Conservation (phyloP, 805 yeast species). For the Helenozyma rhizophorensis region DNA sequence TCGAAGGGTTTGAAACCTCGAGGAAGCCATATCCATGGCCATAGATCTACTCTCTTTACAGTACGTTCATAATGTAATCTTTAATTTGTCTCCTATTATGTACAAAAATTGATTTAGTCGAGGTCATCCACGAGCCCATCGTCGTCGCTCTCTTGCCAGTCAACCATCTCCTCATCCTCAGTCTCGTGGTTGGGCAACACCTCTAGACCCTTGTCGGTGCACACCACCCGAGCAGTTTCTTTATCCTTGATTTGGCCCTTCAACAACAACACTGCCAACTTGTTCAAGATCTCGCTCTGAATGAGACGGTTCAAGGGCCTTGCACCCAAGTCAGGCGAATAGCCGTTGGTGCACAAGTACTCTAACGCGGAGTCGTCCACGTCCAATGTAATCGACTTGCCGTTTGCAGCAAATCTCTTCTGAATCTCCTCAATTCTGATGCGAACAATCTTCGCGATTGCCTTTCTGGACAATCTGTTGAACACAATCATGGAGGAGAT, state of each 20-base stretch:
- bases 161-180: constrained; percentile 49
- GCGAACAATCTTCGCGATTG: constrained; percentile 86
- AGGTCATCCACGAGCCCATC: constrained; percentile 40
- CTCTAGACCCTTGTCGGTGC: constrained; percentile 59
- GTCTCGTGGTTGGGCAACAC: constrained; percentile 84
- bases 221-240: constrained; percentile 70
- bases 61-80: too few relatives aligned
- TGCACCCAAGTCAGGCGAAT: constrained; percentile 92
- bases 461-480: constrained; percentile 86
- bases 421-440: constrained; percentile 84
- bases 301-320: constrained; percentile 92
- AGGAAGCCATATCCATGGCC: not conserved
- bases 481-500: constrained; percentile 90
- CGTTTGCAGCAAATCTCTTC: constrained; percentile 77
- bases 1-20: too few relatives aligned
- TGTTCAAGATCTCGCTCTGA: constrained; percentile 82
- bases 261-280: constrained; percentile 81
- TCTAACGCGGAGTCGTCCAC: constrained; percentile 76
- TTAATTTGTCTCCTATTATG: not conserved
- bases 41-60: not conserved
- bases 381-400: constrained; percentile 68
- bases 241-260: constrained; percentile 85
- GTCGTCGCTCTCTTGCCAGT: constrained; percentile 57
- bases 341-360: constrained; percentile 80
- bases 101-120: constrained; percentile 16